A percentile compares a stretch with the other conserved stretches of the same genome.
Conservation (phyloP, 2,329 filamentous ascomycete species). For the Diaporthe capsici region DNA sequence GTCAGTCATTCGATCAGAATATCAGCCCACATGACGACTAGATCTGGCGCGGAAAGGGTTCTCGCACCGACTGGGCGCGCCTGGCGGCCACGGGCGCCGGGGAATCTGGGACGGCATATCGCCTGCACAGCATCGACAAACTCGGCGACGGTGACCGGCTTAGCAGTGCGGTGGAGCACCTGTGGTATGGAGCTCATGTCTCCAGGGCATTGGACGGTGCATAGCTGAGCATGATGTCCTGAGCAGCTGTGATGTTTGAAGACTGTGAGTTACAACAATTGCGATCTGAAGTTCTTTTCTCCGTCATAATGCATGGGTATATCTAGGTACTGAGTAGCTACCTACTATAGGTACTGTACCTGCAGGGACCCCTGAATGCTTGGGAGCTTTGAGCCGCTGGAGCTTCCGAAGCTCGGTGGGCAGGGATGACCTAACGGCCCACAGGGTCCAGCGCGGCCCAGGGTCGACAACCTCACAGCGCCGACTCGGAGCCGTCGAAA, state of each 20-base stretch:
- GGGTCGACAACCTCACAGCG: constrained; percentile 13
- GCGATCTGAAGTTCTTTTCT: background rate
- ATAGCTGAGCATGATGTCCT: constrained; percentile 10
- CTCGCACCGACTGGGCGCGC: constrained; percentile 60
- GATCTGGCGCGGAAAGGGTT: background rate
- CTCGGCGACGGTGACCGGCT: constrained; percentile 56
- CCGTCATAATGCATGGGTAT: background rate
- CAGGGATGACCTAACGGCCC: constrained; percentile 8
- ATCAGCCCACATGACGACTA: background rate
- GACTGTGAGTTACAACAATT: background rate
- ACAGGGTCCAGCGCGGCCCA: background rate
- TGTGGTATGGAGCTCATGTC: constrained; percentile 56
- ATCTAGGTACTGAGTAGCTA: background rate
- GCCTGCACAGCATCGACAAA: constrained; percentile 66
- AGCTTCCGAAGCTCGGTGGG: constrained; percentile 16
- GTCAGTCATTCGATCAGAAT: background rate
- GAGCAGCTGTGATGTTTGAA: background rate
- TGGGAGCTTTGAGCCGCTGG: constrained; percentile 22
- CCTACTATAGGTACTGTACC: background rate
- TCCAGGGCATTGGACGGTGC: constrained; percentile 49
- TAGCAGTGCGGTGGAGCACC: constrained; percentile 56
- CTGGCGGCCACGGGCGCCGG: constrained; percentile 52
- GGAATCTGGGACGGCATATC: constrained; percentile 65
- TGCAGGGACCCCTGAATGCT: background rate
- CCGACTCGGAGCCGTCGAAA: constrained; percentile 34